These are phyloP conservation scores for Nemania serpens DNA, from an alignment of 2,329 filamentous ascomycete genomes.

Conservation along the genomic window DNA sequence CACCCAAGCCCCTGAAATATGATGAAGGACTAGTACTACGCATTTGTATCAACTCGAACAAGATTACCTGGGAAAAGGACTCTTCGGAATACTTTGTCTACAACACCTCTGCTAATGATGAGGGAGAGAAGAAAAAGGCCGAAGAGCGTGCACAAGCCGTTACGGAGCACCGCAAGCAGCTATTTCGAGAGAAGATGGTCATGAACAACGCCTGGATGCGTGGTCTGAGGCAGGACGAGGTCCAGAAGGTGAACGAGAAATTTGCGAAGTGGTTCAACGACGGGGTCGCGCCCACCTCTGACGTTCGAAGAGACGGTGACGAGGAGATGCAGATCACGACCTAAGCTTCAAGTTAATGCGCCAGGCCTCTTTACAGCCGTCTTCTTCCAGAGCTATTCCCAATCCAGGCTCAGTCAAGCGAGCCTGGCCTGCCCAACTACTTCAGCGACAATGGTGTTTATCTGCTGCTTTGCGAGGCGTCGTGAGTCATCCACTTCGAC, in stretches of 20 bases:
- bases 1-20: slow-evolving; percentile 64
- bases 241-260: slow-evolving; percentile 73
- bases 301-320: slow-evolving; percentile 34
- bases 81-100: slow-evolving; percentile 75
- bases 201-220: slow-evolving; percentile 81
- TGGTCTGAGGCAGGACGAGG: slow-evolving; percentile 76
- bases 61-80: slow-evolving; percentile 74
- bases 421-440: not conserved
- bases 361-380: not conserved
- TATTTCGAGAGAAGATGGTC: slow-evolving; percentile 78
- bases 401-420: not conserved
- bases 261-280: slow-evolving; percentile 60
- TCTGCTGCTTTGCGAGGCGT: slow-evolving; percentile 7
- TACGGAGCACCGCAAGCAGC: slow-evolving; percentile 68
- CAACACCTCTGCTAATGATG: slow-evolving; percentile 69
- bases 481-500: not conserved
- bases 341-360: not conserved
- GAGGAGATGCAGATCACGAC: slow-evolving; percentile 17
- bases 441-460: slow-evolving; percentile 3
- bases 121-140: slow-evolving; percentile 67
- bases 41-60: slow-evolving; percentile 78
- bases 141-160: slow-evolving; percentile 61
- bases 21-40: slow-evolving; percentile 72
- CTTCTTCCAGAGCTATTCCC: not conserved
- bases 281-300: slow-evolving; percentile 47